phyloP scores from a whole-genome alignment of 2,329 filamentous ascomycete species.

The Pestalotiopsis sp. region DNA sequence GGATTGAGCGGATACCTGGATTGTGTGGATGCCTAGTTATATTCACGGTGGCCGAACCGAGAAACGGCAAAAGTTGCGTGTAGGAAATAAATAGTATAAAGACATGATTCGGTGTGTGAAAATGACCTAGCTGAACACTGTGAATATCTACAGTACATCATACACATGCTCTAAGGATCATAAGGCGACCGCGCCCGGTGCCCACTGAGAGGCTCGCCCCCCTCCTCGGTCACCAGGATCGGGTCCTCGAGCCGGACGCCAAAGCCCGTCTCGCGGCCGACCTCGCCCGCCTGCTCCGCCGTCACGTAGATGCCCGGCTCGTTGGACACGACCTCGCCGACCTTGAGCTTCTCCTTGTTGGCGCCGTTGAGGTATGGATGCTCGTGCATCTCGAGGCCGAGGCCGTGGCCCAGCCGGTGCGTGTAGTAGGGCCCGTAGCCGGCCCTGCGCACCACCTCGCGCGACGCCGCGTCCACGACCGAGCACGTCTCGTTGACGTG shows the following conservation, averaged over 20 bases:
- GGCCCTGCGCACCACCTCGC: constrained; percentile 21
- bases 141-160: not conserved
- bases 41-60: not conserved
- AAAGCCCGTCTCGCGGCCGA: constrained; percentile 26
- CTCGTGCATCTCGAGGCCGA: constrained; percentile 30
- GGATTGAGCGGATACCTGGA: not conserved
- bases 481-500: constrained; percentile 27
- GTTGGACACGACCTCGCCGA: constrained; percentile 27
- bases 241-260: constrained; percentile 30
- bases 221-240: constrained; percentile 27
- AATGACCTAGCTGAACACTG: not conserved
- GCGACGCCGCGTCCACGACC: constrained; percentile 28
- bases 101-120: too few relatives aligned
- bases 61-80: too few relatives aligned
- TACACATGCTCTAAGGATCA: constrained; percentile 18
- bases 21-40: not conserved
- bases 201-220: constrained; percentile 27
- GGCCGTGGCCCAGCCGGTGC: constrained; percentile 29
- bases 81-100: too few relatives aligned
- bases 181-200: constrained; percentile 29
- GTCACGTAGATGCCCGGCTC: constrained; percentile 34
- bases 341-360: constrained; percentile 27
- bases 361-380: constrained; percentile 32
- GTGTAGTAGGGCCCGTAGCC: constrained; percentile 29
- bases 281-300: constrained; percentile 25